Conservation (phyloP, 2,329 filamentous ascomycete species). For the Colletotrichum chrysophilum region DNA sequence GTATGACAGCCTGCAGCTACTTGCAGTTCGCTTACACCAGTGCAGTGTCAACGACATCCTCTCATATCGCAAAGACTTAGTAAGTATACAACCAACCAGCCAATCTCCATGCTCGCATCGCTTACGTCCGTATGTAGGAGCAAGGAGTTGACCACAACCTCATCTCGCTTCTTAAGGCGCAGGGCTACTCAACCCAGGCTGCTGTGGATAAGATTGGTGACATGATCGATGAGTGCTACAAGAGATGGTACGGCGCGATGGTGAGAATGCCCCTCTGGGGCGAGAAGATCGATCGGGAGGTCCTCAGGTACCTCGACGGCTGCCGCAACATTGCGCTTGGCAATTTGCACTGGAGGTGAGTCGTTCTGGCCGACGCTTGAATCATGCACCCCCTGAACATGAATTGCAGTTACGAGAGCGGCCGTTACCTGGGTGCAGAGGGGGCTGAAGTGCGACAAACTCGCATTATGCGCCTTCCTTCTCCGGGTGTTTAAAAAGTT, state of each 20-base stretch:
- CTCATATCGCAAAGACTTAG: neutral
- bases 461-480: neutral
- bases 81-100: neutral
- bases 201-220: neutral
- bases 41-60: neutral
- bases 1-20: accelerated
- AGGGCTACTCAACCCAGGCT: neutral
- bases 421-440: neutral
- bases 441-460: neutral
- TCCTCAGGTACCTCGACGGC: neutral
- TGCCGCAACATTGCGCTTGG: neutral
- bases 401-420: neutral
- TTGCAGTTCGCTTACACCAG: neutral
- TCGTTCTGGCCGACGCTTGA: neutral
- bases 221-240: neutral
- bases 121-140: neutral
- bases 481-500: neutral
- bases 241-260: neutral
- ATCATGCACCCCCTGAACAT: neutral
- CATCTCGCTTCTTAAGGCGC: neutral
- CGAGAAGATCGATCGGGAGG: neutral
- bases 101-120: neutral
- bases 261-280: neutral
- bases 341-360: neutral
- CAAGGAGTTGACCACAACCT: neutral